Conservation (phyloP, 177 flowering plant species). For the Tripterygium wilfordii region DNA sequence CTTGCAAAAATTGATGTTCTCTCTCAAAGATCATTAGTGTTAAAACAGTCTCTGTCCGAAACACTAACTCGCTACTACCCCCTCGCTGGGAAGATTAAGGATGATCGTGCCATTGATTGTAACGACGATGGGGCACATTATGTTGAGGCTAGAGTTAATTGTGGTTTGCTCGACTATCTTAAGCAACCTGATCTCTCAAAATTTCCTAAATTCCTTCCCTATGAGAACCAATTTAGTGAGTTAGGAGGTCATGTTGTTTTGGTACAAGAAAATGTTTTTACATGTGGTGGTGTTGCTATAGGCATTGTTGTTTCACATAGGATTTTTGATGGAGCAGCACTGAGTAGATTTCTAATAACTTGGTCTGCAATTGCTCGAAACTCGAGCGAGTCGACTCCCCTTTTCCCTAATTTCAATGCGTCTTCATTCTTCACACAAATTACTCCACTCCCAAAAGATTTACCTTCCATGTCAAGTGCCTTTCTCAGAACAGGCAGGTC, state of each 20-base stretch:
- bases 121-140: conserved; percentile 23
- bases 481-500: background rate
- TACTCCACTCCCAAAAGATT: background rate
- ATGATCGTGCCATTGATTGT: conserved; percentile 22
- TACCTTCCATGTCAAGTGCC: background rate
- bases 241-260: background rate
- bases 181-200: conserved; percentile 12
- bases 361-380: conserved; percentile 1
- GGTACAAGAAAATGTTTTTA: conserved; percentile 18
- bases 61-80: conserved; percentile 22
- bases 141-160: conserved; percentile 18
- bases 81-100: conserved; percentile 27
- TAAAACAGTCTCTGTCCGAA: conserved; percentile 22
- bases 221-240: conserved; percentile 2
- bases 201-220: conserved; percentile 16
- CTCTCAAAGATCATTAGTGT: too few species aligned
- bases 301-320: conserved; percentile 1
- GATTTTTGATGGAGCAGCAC: conserved; percentile 1
- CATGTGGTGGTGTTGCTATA: conserved; percentile 1
- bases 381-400: background rate
- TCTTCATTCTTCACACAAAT: background rate
- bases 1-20: too few species aligned
- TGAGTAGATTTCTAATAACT: background rate
- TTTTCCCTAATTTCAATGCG: background rate
- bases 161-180: conserved; percentile 11